Evolutionary conservation across 2,329 filamentous ascomycete species (phyloP).

Genomic region (Macrophomina tecta): DNA sequence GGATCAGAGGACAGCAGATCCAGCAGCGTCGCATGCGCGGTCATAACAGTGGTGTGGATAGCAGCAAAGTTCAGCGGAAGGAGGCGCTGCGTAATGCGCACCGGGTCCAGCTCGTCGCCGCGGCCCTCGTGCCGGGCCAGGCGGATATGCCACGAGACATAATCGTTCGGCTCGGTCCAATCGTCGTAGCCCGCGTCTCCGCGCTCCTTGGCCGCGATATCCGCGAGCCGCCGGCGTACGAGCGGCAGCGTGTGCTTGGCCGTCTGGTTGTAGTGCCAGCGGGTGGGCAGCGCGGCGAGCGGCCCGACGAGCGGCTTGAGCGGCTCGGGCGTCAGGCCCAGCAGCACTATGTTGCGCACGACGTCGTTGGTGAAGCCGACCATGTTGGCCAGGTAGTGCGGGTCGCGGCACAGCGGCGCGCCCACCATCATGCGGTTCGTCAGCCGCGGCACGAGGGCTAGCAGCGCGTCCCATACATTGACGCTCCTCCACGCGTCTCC

Average conservation of each 20-base stretch:
- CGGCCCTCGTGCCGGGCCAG: constrained; percentile 55
- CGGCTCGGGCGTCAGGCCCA: constrained; percentile 55
- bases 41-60: constrained; percentile 64
- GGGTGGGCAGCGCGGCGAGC: constrained; percentile 54
- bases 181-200: constrained; percentile 49
- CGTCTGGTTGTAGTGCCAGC: constrained; percentile 55
- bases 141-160: constrained; percentile 63
- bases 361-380: constrained; percentile 59
- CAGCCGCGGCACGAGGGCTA: constrained; percentile 43
- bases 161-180: constrained; percentile 60
- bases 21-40: constrained; percentile 48
- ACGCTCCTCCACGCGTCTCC: constrained; percentile 45
- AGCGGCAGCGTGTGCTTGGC: constrained; percentile 53
- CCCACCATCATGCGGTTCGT: constrained; percentile 56
- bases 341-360: constrained; percentile 41
- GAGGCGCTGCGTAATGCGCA: constrained; percentile 58
- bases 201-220: constrained; percentile 51
- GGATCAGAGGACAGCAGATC: constrained; percentile 31
- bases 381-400: constrained; percentile 55
- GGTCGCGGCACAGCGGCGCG: constrained; percentile 52
- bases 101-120: constrained; percentile 53
- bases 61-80: constrained; percentile 65
- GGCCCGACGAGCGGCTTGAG: constrained; percentile 59
- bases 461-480: constrained; percentile 38
- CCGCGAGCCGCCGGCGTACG: constrained; percentile 57